Evolutionary conservation across 2,329 filamentous ascomycete species (phyloP).

Genomic region (Cryphonectria naterciae): DNA sequence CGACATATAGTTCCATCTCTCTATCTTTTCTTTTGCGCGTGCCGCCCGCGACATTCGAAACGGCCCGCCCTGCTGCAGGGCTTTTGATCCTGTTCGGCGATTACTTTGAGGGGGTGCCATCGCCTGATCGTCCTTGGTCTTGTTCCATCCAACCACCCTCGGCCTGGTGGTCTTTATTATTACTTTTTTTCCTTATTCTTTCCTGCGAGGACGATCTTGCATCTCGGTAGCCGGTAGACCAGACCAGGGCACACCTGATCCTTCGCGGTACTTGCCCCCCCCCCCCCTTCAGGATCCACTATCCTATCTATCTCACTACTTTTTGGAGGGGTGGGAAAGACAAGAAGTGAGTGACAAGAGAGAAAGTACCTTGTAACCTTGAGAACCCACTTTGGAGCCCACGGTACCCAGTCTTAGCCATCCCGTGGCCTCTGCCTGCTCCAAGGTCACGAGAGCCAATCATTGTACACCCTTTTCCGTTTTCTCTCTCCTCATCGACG

Average conservation of each 20-base stretch:
- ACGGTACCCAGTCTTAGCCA: constrained; percentile 26
- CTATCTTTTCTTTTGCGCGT: constrained; percentile 18
- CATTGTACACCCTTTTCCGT: constrained; percentile 28
- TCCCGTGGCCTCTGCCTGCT: constrained; percentile 28
- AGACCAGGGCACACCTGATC: constrained; percentile 4
- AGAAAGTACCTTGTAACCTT: constrained; percentile 19
- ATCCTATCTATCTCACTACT: background rate
- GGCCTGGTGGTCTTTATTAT: too few relatives aligned
- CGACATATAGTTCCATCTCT: constrained; percentile 13
- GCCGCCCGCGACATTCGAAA: constrained; percentile 6
- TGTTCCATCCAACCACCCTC: background rate
- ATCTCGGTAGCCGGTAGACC: constrained; percentile 21
- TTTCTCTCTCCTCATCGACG: background rate
- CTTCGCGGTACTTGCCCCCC: constrained; percentile 11
- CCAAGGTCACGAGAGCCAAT: constrained; percentile 28
- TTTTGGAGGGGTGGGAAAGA: background rate
- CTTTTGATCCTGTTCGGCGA: constrained; percentile 2
- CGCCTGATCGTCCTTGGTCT: constrained; percentile 10
- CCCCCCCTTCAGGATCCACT: background rate
- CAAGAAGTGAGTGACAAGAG: background rate
- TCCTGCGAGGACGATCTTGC: constrained; percentile 17
- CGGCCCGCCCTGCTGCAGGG: background rate
- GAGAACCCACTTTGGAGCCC: constrained; percentile 5
- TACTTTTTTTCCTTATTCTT: too few relatives aligned
- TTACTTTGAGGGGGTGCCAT: background rate